A percentile compares a stretch with the other conserved stretches of the same genome.
Conservation (phyloP, 345 rosid species). For the Arabis alpina region DNA sequence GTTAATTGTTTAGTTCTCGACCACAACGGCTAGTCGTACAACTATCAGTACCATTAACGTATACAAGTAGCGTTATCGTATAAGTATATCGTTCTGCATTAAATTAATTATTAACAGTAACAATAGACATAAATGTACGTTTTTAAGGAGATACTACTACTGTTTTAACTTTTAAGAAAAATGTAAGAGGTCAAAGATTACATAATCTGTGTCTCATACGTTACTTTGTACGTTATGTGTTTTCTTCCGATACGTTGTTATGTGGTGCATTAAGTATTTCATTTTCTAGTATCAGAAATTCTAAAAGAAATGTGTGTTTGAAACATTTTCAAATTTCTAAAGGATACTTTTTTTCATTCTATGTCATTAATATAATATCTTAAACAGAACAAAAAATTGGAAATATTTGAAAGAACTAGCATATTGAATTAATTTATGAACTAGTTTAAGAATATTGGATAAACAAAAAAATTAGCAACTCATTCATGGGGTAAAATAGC, state of each 20-base stretch:
- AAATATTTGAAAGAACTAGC: not conserved
- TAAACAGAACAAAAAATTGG: not conserved
- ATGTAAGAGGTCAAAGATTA: not conserved
- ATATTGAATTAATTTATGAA: not conserved
- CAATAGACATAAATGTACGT: not conserved
- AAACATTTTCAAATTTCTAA: not conserved
- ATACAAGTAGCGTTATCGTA: slow-evolving; percentile 4
- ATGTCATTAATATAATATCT: not conserved
- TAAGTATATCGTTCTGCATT: not conserved
- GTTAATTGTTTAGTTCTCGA: slow-evolving; percentile 6
- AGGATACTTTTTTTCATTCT: not conserved
- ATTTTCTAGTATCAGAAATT: not conserved
- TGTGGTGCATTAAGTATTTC: not conserved
- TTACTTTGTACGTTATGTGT: not conserved
- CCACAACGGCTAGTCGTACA: slow-evolving; percentile 14
- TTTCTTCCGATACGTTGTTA: not conserved
- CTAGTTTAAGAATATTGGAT: not conserved
- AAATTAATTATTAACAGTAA: not conserved
- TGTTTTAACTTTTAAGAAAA: not conserved
- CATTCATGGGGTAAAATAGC: not conserved
- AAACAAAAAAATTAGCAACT: not conserved
- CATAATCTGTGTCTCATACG: not conserved
- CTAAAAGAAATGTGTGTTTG: not conserved
- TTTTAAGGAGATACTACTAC: not conserved
- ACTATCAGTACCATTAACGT: slow-evolving; percentile 27